Conservation (phyloP, 805 yeast genomes). For the Metschnikowia sp. region DNA sequence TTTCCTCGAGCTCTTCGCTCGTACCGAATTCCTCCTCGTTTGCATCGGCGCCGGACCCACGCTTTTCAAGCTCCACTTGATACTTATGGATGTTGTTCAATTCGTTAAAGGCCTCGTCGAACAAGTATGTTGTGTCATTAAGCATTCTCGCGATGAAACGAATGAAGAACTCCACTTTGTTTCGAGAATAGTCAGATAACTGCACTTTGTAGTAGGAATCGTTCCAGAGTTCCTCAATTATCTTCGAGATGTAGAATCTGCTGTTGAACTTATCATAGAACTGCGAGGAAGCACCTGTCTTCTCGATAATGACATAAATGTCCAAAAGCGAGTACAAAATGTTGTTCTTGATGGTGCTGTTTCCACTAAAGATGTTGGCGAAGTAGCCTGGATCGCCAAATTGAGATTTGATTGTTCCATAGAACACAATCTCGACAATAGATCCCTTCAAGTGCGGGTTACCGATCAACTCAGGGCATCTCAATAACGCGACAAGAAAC, state of each 20-base stretch:
- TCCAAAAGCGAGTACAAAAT: slow-evolving; percentile 80
- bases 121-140: slow-evolving; percentile 86
- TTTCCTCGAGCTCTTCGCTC: slow-evolving; percentile 57
- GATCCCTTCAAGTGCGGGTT: slow-evolving; percentile 92
- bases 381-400: slow-evolving; percentile 71
- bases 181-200: slow-evolving; percentile 61
- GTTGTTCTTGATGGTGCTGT: slow-evolving; percentile 59
- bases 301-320: slow-evolving; percentile 91
- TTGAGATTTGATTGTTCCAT: slow-evolving; percentile 60
- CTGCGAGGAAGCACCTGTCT: slow-evolving; percentile 92
- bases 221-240: slow-evolving; percentile 81
- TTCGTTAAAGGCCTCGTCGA: slow-evolving; percentile 86
- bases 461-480: slow-evolving; percentile 81
- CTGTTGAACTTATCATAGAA: slow-evolving; percentile 94
- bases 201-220: slow-evolving; percentile 65
- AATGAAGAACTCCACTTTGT: slow-evolving; percentile 79
- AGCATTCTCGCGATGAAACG: slow-evolving; percentile 92
- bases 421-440: slow-evolving; percentile 73
- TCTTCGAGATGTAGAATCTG: slow-evolving; percentile 79
- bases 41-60: slow-evolving; percentile 34
- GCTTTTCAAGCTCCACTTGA: slow-evolving; percentile 58
- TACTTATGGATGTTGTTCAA: slow-evolving; percentile 72
- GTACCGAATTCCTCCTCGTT: slow-evolving; percentile 45
- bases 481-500: slow-evolving; percentile 66
- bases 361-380: slow-evolving; percentile 59